These are phyloP conservation scores for Tuber indicum DNA, from an alignment of 495 filamentous ascomycete genomes.

Conservation along the genomic window DNA sequence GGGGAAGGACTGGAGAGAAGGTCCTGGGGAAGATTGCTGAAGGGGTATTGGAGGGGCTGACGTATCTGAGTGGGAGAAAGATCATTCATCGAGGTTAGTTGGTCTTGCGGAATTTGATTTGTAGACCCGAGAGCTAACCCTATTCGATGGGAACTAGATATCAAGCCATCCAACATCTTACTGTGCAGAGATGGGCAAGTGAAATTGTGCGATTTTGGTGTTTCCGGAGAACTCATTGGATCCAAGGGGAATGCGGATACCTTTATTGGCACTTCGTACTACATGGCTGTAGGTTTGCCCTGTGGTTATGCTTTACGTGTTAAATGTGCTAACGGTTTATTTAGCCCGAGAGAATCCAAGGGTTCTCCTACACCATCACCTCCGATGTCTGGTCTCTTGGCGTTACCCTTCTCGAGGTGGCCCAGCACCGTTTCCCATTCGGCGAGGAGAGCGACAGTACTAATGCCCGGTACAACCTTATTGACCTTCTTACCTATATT, in stretches of 20 bases:
- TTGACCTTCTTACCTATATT: conserved; percentile 94
- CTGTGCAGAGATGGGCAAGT: conserved; percentile 87
- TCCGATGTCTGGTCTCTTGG: conserved; percentile 97
- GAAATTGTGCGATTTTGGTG: conserved; percentile 96
- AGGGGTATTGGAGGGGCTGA: conserved; percentile 86
- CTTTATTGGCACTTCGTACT: conserved; percentile 97
- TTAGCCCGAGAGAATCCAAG: conserved; percentile 84
- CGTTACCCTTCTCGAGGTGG: conserved; percentile 92
- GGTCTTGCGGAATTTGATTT: not conserved
- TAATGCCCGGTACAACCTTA: conserved; percentile 67
- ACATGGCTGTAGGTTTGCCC: conserved; percentile 64
- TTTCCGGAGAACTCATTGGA: conserved; percentile 85
- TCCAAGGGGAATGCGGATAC: conserved; percentile 98
- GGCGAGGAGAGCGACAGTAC: conserved; percentile 77
- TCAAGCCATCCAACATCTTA: conserved; percentile 97
- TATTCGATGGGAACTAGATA: conserved; percentile 52
- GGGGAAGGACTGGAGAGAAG: conserved; percentile 92
- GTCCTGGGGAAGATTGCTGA: conserved; percentile 97
- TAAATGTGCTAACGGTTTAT: conserved; percentile 17
- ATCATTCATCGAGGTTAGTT: conserved; percentile 80
- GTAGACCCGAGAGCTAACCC: conserved; percentile 1
- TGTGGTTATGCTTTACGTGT: not conserved
- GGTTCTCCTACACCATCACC: conserved; percentile 95
- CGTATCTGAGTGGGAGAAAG: conserved; percentile 90
- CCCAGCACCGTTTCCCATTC: conserved; percentile 96